phyloP scores from a whole-genome alignment of 345 rosid genomes.

The Eucalyptus marginata region DNA sequence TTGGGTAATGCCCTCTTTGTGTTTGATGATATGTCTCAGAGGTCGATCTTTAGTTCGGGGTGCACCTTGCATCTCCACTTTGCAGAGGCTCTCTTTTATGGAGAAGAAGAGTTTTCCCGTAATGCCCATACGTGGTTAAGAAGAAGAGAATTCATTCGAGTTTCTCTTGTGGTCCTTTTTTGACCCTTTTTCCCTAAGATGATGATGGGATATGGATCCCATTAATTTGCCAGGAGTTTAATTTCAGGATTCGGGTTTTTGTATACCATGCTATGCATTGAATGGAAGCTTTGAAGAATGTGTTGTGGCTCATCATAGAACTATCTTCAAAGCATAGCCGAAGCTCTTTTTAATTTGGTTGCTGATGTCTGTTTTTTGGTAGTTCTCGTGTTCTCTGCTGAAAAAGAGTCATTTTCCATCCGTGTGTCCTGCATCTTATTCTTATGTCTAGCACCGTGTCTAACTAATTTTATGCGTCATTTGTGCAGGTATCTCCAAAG shows the following conservation, averaged over 20 bases:
- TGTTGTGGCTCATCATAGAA: not conserved
- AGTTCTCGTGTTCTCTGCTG: not conserved
- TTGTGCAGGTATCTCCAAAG: not conserved
- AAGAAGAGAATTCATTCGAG: not conserved
- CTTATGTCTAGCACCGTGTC: not conserved
- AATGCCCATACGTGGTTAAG: not conserved
- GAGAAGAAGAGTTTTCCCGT: not conserved
- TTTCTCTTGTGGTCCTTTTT: not conserved
- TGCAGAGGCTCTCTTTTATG: not conserved
- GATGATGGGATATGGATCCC: not conserved
- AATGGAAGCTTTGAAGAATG: not conserved
- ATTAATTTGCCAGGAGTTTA: not conserved
- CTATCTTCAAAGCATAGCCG: not conserved
- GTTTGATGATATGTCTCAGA: not conserved
- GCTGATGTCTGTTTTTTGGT: not conserved
- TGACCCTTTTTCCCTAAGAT: not conserved
- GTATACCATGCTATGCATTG: not conserved
- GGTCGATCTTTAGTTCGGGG: not conserved
- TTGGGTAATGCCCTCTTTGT: not conserved
- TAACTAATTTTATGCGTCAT: not conserved
- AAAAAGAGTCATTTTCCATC: not conserved
- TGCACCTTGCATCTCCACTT: not conserved
- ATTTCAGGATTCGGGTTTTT: not conserved
- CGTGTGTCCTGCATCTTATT: not conserved
- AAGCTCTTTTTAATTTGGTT: not conserved